These are phyloP conservation scores for Leccinum aurantiacum DNA, from an alignment of 768 basidiomycete species.

Conservation along the genomic window DNA sequence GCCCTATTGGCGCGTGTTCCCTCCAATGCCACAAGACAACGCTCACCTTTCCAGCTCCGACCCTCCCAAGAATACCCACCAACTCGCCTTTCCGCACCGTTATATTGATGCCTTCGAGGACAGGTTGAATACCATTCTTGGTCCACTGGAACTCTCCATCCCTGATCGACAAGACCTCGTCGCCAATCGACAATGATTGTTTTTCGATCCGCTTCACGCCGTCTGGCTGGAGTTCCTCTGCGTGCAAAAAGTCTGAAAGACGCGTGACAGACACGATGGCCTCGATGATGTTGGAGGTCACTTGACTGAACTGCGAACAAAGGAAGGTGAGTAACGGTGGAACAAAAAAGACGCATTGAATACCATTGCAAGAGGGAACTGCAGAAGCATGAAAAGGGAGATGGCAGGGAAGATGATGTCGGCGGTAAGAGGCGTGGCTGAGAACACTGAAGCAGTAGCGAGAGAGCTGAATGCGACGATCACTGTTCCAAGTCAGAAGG, in stretches of 20 bases:
- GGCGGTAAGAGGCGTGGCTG: constrained; percentile 71
- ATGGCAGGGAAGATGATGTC: constrained; percentile 97
- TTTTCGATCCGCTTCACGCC: constrained; percentile 58
- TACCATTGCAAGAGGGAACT: constrained; percentile 86
- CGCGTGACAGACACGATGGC: constrained; percentile 82
- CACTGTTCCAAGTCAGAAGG: constrained; percentile 34
- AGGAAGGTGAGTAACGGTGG: constrained; percentile 2
- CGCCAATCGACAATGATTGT: constrained; percentile 48
- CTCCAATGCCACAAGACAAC: background rate
- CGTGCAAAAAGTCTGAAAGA: constrained; percentile 69
- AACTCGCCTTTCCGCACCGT: constrained; percentile 80
- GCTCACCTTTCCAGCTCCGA: constrained; percentile 84
- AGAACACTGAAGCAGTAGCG: constrained; percentile 63
- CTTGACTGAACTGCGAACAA: constrained; percentile 55
- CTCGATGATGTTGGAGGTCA: constrained; percentile 81
- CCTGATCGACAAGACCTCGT: constrained; percentile 68
- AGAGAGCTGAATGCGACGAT: constrained; percentile 84
- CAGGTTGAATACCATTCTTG: constrained; percentile 50
- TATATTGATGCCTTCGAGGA: constrained; percentile 76
- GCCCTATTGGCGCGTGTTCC: background rate
- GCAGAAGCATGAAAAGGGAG: constrained; percentile 82
- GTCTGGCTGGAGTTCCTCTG: constrained; percentile 78
- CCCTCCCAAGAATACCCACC: constrained; percentile 81
- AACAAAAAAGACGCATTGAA: constrained; percentile 7
- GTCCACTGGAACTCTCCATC: constrained; percentile 85